Base-by-base conservation (phyloP, 2,329 filamentous ascomycete genomes). In the Nannizziopsis arthrosporioides region DNA sequence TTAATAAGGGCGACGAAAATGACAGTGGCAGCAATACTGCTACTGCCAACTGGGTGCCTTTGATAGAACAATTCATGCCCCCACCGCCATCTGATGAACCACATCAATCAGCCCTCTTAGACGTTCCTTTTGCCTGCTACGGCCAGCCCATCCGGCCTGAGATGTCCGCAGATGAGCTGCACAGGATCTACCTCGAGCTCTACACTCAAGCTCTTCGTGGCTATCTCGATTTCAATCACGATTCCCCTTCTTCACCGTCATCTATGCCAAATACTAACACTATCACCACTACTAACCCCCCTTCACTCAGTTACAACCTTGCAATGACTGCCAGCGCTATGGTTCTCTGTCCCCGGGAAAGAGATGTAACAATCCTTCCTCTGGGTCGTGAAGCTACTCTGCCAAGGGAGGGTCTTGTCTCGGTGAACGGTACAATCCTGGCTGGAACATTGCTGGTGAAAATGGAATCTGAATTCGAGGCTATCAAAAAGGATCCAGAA, bases 361-460 rank as follows among this genome's bases (percentile, higher is more conserved):
- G 34, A 15, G 74, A 76, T 54, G 67, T 66, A 8, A 65, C 65
- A 0, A 60, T 58, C 32, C 61, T 75, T 3, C 39, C 39, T 31
- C 58, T 68, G 5, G 63, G 68, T 12, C 54, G 63, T 31, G 65
- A 61, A 4, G 55, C 42, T 1, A 58, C 61, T 30, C 51, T 61
- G 4, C 52, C 45, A 1, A 61, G 62, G 5, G 58, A 58, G 2
- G 60, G 64, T 34, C 64, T 68, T 36, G 66, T 78, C 12, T 71
- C 71, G 7, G 56, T 78, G 32, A 79, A 80, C 51, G 76, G 76
- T 2, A 79, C 76, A 0, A 66, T 77, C 14, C 63, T 79, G 2
- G 76, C 69, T 1, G 76, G 74, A 1, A 78, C 75, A 3, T 60
- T 78, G 52, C 76, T 80, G 75, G 76, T 79, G 15, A 79, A 78